phyloP scores from a whole-genome alignment of 176 grass and related monocot species.

The Triticum aestivum region IWGSC_CS_RefSeq_v2.1 NC_057810.1:653624363-653624862 shows the following conservation, averaged over 20 bases:
- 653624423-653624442: not conserved
- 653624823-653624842: not conserved
- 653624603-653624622: not conserved
- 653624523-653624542: not conserved
- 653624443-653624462: not conserved
- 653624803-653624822: not conserved
- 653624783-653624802: not conserved
- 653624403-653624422: not conserved
- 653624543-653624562: not conserved
- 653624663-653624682: too few relatives aligned
- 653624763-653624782: not conserved
- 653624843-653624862: not conserved
- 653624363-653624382: not conserved
- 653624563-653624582: not conserved
- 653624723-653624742: not conserved
- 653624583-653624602: not conserved
- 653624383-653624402: not conserved
- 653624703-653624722: not conserved
- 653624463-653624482: not conserved
- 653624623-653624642: not conserved
- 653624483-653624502: not conserved
- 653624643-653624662: not conserved
- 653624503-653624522: not conserved
- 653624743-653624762: not conserved
- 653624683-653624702: not conserved